Conservation (phyloP, 805 yeast species). For the Metschnikowia reukaufii region DNA sequence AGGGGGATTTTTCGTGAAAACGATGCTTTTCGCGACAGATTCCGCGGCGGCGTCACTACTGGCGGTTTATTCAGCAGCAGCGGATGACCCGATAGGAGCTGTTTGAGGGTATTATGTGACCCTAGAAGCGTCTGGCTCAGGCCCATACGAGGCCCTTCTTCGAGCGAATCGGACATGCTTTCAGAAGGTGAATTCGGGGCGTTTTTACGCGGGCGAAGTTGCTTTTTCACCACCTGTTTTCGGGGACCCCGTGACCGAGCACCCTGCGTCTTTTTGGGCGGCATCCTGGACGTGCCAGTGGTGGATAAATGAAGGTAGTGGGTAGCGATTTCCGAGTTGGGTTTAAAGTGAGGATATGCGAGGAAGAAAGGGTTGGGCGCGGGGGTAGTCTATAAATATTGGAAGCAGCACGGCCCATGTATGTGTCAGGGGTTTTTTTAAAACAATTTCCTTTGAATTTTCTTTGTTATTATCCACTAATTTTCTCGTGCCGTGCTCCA, state of each 20-base stretch:
- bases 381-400: background rate
- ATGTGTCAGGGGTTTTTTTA: too few species aligned
- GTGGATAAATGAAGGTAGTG: background rate
- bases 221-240: background rate
- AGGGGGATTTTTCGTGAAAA: background rate
- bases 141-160: conserved; percentile 1
- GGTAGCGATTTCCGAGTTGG: background rate
- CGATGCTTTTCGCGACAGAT: conserved; percentile 5
- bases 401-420: background rate
- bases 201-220: conserved; percentile 1
- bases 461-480: too few species aligned
- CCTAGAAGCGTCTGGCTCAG: conserved; percentile 18
- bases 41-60: conserved; percentile 6
- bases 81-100: conserved; percentile 16
- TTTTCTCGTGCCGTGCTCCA: too few species aligned
- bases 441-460: background rate
- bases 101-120: conserved; percentile 19
- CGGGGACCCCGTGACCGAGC: conserved; percentile 1
- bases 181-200: conserved; percentile 1
- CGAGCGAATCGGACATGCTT: too few species aligned
- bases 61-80: background rate
- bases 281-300: conserved; percentile 12
- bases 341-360: background rate
- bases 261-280: conserved; percentile 11
- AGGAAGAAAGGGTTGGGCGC: background rate